Base-by-base conservation (phyloP, 2,329 filamentous ascomycete species). In the Epichloe baconii region DNA sequence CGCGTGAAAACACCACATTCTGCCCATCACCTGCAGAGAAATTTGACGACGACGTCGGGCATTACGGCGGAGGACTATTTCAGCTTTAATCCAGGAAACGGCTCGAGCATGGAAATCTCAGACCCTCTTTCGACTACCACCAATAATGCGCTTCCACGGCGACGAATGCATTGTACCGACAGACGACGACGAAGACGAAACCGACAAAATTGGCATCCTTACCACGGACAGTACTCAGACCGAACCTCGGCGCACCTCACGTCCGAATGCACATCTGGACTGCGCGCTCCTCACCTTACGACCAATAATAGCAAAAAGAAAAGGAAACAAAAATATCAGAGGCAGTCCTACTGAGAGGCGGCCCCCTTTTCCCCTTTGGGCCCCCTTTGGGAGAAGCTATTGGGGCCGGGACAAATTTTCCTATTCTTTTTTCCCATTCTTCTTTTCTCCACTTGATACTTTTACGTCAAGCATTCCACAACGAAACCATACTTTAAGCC, bases 391-490 rank as follows among this genome's bases (percentile, higher is more conserved):
- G 21, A 41, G 36, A 19, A 17, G 46, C 46, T 26, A 40, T 48
- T 12, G 36, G 47, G 26, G 40, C 42, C 21, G 38, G 47, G 26
- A 43, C 26, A 48, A 44, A 44, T 44, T 49, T 49, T 44, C 35
- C 41, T 44, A 49, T 26, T 36, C 23, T 35, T 40, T 47, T 26
- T 40, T 15, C 21, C 14, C 12, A 15, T 21, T 31, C 4, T n/a
- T 45, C 14, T 45, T 54, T 47, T 52, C 35, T 21, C 41, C 37
- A 47, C 47, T 47, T 35, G 43, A 46, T 50, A 45, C 52, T 58
- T 57, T 59, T 51, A 61, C 59, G 60, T 65, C 62, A 62, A 59
- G 61, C 61, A 63, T 47, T 68, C 54, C 59, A 61, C 64, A 55
- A 65, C 58, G 61, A 66, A 61, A 61, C 57, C 62, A 64, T 63